Percentiles rank a stretch among this genome's conserved stretches.
Evolutionary conservation across 441 rosid species (phyloP).

Genomic region (Populus trichocarpa): DNA sequence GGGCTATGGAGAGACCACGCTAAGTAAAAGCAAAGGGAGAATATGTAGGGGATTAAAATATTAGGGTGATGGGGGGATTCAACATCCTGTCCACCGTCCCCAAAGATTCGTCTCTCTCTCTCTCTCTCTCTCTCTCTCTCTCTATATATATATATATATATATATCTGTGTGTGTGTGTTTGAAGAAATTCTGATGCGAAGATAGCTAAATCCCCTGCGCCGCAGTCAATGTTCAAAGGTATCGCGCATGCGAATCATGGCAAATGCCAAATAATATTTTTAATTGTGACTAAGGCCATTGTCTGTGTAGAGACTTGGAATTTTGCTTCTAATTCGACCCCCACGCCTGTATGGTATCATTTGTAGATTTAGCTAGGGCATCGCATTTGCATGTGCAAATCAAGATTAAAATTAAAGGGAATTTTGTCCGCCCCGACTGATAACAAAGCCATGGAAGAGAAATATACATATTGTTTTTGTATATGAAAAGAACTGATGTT

Average conservation of each 20-base stretch:
- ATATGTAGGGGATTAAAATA: background rate
- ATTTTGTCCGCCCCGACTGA: too few species aligned
- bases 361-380: too few species aligned
- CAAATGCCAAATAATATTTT: background rate
- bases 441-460: too few species aligned
- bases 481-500: too few species aligned
- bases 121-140: too few species aligned
- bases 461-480: too few species aligned
- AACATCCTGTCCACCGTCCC: constrained; percentile 37
- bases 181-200: background rate
- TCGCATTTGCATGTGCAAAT: too few species aligned
- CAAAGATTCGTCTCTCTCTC: constrained; percentile 25
- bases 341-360: background rate
- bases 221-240: background rate
- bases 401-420: too few species aligned
- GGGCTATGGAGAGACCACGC: background rate
- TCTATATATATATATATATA: background rate
- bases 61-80: background rate
- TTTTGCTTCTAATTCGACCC: background rate
- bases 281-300: too few species aligned
- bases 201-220: background rate
- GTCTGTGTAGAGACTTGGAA: background rate
- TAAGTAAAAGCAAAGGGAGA: background rate
- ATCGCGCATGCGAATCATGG: background rate
- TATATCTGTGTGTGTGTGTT: too few species aligned